These are phyloP conservation scores for Apophysomyces elegans DNA, from an alignment of 371 early-diverging fungal genomes.

Conservation along the genomic window DNA sequence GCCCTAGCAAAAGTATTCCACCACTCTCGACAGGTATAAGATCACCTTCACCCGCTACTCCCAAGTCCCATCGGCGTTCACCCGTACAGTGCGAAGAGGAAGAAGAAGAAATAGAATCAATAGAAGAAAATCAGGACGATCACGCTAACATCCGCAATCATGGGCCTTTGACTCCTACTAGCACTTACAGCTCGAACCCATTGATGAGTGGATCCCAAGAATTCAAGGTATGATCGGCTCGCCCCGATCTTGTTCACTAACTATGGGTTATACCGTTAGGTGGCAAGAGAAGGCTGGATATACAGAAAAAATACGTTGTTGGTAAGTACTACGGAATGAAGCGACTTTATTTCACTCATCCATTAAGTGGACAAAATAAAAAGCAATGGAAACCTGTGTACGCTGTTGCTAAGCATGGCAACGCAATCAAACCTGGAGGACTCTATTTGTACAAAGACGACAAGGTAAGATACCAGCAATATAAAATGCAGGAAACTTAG, in stretches of 20 bases:
- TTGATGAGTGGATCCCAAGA: conserved; percentile 26
- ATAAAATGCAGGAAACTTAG: not conserved
- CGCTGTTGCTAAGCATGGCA: conserved; percentile 60
- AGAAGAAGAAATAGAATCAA: conserved; percentile 13
- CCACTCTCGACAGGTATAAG: not conserved
- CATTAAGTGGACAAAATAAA: not conserved
- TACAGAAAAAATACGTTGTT: conserved; percentile 46
- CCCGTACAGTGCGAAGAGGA: conserved; percentile 11
- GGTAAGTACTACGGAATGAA: conserved; percentile 28
- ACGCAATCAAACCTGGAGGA: conserved; percentile 50
- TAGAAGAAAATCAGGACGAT: conserved; percentile 2
- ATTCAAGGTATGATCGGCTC: conserved; percentile 26
- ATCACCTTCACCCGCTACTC: not conserved
- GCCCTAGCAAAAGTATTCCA: not conserved
- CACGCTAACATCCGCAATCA: conserved; percentile 1
- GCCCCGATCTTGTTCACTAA: not conserved
- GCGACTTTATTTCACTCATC: not conserved
- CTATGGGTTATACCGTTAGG: conserved; percentile 17
- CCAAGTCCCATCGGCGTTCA: not conserved
- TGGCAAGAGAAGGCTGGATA: conserved; percentile 55
- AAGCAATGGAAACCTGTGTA: conserved; percentile 57
- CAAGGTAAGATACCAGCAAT: conserved; percentile 34
- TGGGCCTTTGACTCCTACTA: conserved; percentile 8
- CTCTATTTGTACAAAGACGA: conserved; percentile 53
- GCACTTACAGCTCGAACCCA: not conserved